These are phyloP conservation scores for Arthrinium puccinioides DNA, from an alignment of 2,329 filamentous ascomycete genomes.

Conservation along the genomic window DNA sequence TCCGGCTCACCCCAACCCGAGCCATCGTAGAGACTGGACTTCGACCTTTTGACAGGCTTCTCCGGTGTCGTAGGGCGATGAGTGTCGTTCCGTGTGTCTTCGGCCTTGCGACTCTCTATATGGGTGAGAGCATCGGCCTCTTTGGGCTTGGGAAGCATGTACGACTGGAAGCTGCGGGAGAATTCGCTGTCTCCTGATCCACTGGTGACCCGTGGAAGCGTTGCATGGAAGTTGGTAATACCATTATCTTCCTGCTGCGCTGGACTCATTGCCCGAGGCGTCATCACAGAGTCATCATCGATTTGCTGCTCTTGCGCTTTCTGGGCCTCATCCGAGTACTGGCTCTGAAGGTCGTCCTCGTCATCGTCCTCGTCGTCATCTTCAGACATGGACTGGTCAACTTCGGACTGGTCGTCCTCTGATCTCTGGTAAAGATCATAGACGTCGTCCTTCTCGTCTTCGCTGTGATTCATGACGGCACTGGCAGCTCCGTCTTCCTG, in stretches of 20 bases:
- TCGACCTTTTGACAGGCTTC: slow-evolving; percentile 37
- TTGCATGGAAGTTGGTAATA: slow-evolving; percentile 22
- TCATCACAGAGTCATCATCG: slow-evolving; percentile 40
- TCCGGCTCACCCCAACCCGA: slow-evolving; percentile 45
- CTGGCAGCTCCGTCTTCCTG: slow-evolving; percentile 38
- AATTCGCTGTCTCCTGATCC: slow-evolving; percentile 28
- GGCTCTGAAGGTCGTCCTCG: slow-evolving; percentile 47
- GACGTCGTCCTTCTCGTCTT: slow-evolving; percentile 55
- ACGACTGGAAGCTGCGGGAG: slow-evolving; percentile 36
- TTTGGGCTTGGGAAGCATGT: slow-evolving; percentile 36
- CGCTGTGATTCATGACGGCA: slow-evolving; percentile 60
- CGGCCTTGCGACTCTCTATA: slow-evolving; percentile 24
- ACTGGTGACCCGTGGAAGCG: slow-evolving; percentile 31
- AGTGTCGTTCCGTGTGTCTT: slow-evolving; percentile 25
- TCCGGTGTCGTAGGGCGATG: slow-evolving; percentile 43
- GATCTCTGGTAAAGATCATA: slow-evolving; percentile 60
- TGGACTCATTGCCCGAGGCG: slow-evolving; percentile 41
- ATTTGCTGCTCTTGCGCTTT: slow-evolving; percentile 15
- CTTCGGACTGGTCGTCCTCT: slow-evolving; percentile 27
- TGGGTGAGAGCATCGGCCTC: slow-evolving; percentile 25
- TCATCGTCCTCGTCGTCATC: slow-evolving; percentile 17
- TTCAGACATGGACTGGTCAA: slow-evolving; percentile 5
- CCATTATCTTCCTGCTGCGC: slow-evolving; percentile 15
- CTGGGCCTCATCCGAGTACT: slow-evolving; percentile 41
- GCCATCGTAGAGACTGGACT: slow-evolving; percentile 5